Evolutionary conservation across 495 filamentous ascomycete species (phyloP).

Genomic region (Talaromyces proteolyticus): DNA sequence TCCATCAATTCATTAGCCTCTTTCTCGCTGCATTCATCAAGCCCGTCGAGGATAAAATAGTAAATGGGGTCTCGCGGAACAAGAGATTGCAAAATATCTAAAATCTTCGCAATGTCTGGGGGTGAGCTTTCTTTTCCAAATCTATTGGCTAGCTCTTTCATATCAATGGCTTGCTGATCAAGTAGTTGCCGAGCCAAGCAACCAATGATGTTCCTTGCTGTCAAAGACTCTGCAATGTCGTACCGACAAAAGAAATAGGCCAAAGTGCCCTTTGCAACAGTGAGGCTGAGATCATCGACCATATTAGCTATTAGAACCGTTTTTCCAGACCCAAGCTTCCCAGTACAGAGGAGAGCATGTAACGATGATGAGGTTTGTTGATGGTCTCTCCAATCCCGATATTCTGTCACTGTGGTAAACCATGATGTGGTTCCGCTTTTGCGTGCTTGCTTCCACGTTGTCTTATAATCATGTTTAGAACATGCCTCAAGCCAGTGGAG

Average conservation of each 20-base stretch:
- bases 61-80: conserved; percentile 10
- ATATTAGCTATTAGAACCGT: conserved; percentile 37
- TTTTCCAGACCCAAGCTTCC: conserved; percentile 37
- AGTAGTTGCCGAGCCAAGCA: conserved; percentile 34
- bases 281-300: conserved; percentile 31
- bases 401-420: conserved; percentile 19
- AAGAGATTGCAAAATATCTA: conserved; percentile 17
- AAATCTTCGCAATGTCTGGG: conserved; percentile 8
- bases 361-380: conserved; percentile 11
- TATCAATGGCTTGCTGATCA: no score
- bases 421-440: conserved; percentile 29
- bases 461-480: conserved; percentile 33
- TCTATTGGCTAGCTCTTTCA: no score
- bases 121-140: background rate
- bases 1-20: conserved; percentile 17
- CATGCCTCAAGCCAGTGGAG: conserved; percentile 28
- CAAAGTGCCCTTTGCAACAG: conserved; percentile 12
- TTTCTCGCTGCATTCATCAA: no score
- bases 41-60: no score
- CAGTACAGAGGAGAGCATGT: conserved; percentile 30
- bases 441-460: conserved; percentile 34
- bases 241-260: conserved; percentile 41
- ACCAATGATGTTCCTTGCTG: conserved; percentile 28
- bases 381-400: conserved; percentile 27
- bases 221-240: conserved; percentile 30